A percentile compares a stretch with the other conserved stretches of the same genome.
These are phyloP conservation scores for Annona cherimola DNA, from an alignment of 164 flowering plant genomes.

Conservation along the genomic window DNA sequence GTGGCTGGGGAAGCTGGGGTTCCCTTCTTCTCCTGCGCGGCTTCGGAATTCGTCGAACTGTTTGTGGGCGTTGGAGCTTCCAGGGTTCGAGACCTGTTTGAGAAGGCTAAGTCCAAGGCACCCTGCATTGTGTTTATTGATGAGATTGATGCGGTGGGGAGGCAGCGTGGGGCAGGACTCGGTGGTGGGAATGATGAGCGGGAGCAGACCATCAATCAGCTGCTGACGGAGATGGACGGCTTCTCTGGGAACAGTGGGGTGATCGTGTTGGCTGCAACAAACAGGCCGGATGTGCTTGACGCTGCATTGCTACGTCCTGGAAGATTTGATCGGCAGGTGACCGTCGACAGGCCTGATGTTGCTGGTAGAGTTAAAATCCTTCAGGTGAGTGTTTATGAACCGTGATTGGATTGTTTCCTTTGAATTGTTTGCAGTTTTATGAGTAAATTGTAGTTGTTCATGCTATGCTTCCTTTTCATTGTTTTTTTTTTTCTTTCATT, in stretches of 20 bases:
- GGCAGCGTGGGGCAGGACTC: slow-evolving; percentile 92
- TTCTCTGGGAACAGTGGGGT: slow-evolving; percentile 88
- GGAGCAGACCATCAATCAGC: slow-evolving; percentile 94
- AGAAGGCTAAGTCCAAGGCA: slow-evolving; percentile 90
- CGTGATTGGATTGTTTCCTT: background rate
- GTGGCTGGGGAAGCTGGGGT: slow-evolving; percentile 93
- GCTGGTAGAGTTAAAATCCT: slow-evolving; percentile 91
- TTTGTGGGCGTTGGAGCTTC: slow-evolving; percentile 99
- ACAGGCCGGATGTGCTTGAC: slow-evolving; percentile 94
- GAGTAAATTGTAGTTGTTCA: background rate
- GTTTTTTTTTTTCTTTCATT: no score
- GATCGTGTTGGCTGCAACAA: slow-evolving; percentile 89
- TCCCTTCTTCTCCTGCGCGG: slow-evolving; percentile 92
- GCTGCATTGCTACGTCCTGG: slow-evolving; percentile 93
- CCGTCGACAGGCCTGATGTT: slow-evolving; percentile 93
- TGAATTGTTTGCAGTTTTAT: background rate
- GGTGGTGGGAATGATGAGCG: slow-evolving; percentile 99
- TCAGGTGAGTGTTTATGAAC: slow-evolving; percentile 40
- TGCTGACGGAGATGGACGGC: slow-evolving; percentile 96
- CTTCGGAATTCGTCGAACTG: slow-evolving; percentile 90
- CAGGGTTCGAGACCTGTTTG: slow-evolving; percentile 89
- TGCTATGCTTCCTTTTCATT: background rate
- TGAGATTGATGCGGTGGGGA: slow-evolving; percentile 99
- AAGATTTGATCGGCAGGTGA: slow-evolving; percentile 94
- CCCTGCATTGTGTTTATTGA: slow-evolving; percentile 97